These are phyloP conservation scores for Paraphoma sp. DNA, from an alignment of 2,329 filamentous ascomycete genomes.

Conservation along the genomic window DNA sequence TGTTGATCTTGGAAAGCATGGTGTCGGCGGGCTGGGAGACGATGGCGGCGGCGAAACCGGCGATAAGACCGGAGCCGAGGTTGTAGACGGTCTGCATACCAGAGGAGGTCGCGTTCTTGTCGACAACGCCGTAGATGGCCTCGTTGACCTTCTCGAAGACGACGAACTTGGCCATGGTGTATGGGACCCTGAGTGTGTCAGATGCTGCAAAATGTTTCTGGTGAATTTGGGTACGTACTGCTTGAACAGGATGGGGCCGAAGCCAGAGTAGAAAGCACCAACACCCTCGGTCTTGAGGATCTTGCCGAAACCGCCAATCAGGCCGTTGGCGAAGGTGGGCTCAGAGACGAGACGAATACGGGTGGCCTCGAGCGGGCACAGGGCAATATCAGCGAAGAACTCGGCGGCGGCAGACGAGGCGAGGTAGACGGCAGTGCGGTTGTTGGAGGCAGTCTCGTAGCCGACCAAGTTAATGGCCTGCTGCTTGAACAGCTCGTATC, in stretches of 20 bases:
- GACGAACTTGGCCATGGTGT: conserved; percentile 96
- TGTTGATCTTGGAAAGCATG: conserved; percentile 97
- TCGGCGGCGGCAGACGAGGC: conserved; percentile 67
- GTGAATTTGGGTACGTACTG: conserved; percentile 36
- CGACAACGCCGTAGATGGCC: conserved; percentile 69
- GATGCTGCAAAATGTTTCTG: no score
- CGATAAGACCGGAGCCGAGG: conserved; percentile 83
- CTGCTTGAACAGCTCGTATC: conserved; percentile 97
- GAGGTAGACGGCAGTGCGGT: conserved; percentile 83
- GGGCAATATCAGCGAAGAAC: conserved; percentile 78
- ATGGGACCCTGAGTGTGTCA: conserved; percentile 70
- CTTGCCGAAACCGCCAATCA: conserved; percentile 81
- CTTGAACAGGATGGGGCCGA: conserved; percentile 65
- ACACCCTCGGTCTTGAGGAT: conserved; percentile 83
- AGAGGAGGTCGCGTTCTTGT: conserved; percentile 74
- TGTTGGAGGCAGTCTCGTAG: conserved; percentile 70
- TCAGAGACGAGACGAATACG: conserved; percentile 92
- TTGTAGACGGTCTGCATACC: conserved; percentile 80
- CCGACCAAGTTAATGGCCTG: conserved; percentile 82
- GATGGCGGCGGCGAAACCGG: conserved; percentile 84
- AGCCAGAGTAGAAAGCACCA: conserved; percentile 88
- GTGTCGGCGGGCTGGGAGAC: conserved; percentile 91
- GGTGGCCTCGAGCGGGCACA: conserved; percentile 91
- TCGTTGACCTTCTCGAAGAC: conserved; percentile 90
- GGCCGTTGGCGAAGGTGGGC: conserved; percentile 82